Percentiles rank a stretch among this genome's conserved stretches.
Conservation (phyloP, 345 rosid species). For the Populus davidiana region DNA sequence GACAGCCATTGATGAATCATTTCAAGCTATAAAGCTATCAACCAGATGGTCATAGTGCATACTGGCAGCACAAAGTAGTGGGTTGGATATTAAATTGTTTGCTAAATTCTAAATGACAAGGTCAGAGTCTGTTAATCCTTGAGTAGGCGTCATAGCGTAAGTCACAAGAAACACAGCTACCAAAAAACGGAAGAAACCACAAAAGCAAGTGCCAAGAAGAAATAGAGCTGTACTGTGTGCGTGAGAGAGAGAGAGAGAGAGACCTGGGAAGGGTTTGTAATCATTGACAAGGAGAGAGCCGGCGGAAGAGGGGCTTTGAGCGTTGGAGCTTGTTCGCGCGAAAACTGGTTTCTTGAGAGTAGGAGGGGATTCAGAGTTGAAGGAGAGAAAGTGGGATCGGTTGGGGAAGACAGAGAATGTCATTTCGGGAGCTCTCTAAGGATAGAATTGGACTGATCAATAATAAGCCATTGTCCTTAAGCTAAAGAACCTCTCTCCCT, state of each 20-base stretch:
- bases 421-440: not conserved
- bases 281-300: slow-evolving; percentile 35
- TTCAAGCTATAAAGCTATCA: not conserved
- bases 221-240: too few relatives aligned
- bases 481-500: too few relatives aligned
- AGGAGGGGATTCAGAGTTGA: slow-evolving; percentile 18
- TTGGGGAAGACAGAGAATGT: not conserved
- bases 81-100: not conserved
- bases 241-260: not conserved
- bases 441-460: too few relatives aligned
- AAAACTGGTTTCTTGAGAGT: slow-evolving; percentile 31
- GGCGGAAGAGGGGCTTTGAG: slow-evolving; percentile 28
- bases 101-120: too few relatives aligned
- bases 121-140: not conserved
- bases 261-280: slow-evolving; percentile 42
- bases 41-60: too few relatives aligned
- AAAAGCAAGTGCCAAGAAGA: not conserved
- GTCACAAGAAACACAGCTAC: not conserved
- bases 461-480: too few relatives aligned
- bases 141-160: not conserved
- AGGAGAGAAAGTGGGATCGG: slow-evolving; percentile 16
- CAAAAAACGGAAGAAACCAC: not conserved
- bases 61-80: not conserved
- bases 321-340: slow-evolving; percentile 37
- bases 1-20: not conserved